Evolutionary conservation across 371 early-diverging fungal species (phyloP).

Genomic region (Haplosporangium sp.): DNA sequence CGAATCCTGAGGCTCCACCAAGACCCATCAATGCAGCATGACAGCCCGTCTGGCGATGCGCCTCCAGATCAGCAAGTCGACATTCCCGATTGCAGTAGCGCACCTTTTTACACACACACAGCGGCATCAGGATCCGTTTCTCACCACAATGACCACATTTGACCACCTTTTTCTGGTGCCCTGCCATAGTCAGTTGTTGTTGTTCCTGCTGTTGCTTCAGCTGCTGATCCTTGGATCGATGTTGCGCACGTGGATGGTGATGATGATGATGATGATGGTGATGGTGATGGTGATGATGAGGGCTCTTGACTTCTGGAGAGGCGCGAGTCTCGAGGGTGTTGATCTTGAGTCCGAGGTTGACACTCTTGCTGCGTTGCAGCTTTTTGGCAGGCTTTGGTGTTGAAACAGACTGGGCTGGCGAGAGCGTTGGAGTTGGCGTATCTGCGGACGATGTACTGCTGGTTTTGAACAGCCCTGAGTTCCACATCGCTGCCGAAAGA

Average conservation of each 20-base stretch:
- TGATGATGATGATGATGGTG: constrained; percentile 13
- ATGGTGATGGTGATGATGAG: constrained; percentile 1
- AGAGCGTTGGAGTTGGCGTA: background rate
- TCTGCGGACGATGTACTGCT: background rate
- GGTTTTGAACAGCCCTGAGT: constrained; percentile 24
- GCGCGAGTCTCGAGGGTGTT: background rate
- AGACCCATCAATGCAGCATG: constrained; percentile 19
- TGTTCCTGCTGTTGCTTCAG: constrained; percentile 1
- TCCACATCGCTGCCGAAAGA: constrained; percentile 30
- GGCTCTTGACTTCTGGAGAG: constrained; percentile 6
- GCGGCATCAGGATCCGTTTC: constrained; percentile 33
- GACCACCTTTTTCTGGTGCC: constrained; percentile 23
- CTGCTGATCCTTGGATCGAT: constrained; percentile 4
- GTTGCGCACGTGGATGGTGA: constrained; percentile 12
- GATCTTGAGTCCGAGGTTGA: constrained; percentile 2
- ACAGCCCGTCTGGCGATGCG: constrained; percentile 34
- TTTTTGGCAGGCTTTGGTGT: background rate
- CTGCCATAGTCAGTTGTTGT: constrained; percentile 27
- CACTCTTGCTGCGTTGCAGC: constrained; percentile 19
- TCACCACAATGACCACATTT: constrained; percentile 45
- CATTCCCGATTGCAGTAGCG: constrained; percentile 48
- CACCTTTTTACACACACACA: constrained; percentile 46
- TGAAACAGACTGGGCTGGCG: background rate
- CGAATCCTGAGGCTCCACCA: background rate
- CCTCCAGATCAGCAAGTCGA: constrained; percentile 34